Evolutionary conservation across 192 early-diverging fungal genomes (phyloP).

Genomic region (Spinellus fusiger): DNA sequence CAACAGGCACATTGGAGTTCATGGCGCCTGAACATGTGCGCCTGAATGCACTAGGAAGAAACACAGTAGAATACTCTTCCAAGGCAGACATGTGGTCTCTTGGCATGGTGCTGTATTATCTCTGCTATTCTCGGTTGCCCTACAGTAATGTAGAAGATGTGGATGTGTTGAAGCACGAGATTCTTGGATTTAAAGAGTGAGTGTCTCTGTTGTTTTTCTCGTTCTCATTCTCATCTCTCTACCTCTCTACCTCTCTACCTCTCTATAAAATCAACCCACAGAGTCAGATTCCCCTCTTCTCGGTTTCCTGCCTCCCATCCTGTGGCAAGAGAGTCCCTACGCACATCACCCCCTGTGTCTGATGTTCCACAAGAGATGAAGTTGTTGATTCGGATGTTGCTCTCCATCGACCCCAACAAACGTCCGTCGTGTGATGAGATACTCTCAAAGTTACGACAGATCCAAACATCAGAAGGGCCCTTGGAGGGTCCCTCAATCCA

Average conservation of each 20-base stretch:
- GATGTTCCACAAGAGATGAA: constrained; percentile 54
- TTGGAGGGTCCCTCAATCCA: neutral
- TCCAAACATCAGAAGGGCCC: neutral
- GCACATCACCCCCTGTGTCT: neutral
- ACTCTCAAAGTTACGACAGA: constrained; percentile 25
- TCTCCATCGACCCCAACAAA: constrained; percentile 47
- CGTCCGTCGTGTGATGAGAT: constrained; percentile 62
- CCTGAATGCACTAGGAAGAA: constrained; percentile 49
- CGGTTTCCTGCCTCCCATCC: constrained; percentile 8
- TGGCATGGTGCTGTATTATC: constrained; percentile 89
- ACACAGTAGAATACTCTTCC: constrained; percentile 70
- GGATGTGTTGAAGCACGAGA: constrained; percentile 75
- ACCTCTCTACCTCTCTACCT: neutral
- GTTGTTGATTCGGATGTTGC: constrained; percentile 45
- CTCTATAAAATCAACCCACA: constrained; percentile 1
- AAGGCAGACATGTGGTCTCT: constrained; percentile 95
- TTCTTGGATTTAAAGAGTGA: constrained; percentile 57
- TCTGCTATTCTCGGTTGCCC: constrained; percentile 82
- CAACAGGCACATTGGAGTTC: constrained; percentile 92
- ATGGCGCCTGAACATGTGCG: constrained; percentile 78
- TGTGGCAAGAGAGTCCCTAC: neutral
- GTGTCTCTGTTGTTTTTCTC: neutral
- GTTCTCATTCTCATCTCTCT: neutral
- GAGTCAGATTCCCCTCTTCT: constrained; percentile 33
- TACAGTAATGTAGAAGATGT: constrained; percentile 86